Evolutionary conservation across 805 yeast genomes (phyloP).

Genomic region (Starmerella sirachaensis): DNA sequence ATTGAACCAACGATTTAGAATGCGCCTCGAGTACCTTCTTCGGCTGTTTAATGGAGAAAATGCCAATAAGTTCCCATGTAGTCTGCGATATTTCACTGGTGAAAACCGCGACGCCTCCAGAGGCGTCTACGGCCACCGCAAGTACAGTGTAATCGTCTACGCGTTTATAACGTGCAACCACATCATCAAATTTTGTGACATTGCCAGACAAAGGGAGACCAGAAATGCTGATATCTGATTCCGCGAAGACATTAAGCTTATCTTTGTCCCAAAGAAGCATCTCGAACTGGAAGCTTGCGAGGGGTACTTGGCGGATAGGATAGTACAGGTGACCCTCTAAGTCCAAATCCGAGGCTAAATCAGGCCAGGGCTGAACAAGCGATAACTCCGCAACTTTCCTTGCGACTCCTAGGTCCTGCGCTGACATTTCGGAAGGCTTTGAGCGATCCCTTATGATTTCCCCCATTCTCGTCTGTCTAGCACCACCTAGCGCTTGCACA

Average conservation of each 20-base stretch:
- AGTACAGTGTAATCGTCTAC: slow-evolving; percentile 16
- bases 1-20: too few species aligned
- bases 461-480: not conserved
- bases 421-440: not conserved
- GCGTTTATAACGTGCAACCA: slow-evolving; percentile 15
- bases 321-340: slow-evolving; percentile 7
- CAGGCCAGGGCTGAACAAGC: not conserved
- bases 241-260: slow-evolving; percentile 9
- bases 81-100: slow-evolving; percentile 13
- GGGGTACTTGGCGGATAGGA: slow-evolving; percentile 9
- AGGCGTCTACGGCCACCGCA: slow-evolving; percentile 10
- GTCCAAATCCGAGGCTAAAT: not conserved
- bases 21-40: too few species aligned
- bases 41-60: too few species aligned
- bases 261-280: slow-evolving; percentile 16
- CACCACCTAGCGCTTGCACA: too few species aligned
- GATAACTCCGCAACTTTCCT: not conserved
- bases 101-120: slow-evolving; percentile 10
- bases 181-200: not conserved
- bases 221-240: not conserved
- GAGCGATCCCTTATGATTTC: not conserved
- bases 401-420: not conserved
- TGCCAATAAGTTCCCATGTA: slow-evolving; percentile 20
- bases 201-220: not conserved
- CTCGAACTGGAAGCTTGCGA: slow-evolving; percentile 13